Base-by-base conservation (phyloP, 2,329 filamentous ascomycete genomes). In the Pyricularia sp. region DNA sequence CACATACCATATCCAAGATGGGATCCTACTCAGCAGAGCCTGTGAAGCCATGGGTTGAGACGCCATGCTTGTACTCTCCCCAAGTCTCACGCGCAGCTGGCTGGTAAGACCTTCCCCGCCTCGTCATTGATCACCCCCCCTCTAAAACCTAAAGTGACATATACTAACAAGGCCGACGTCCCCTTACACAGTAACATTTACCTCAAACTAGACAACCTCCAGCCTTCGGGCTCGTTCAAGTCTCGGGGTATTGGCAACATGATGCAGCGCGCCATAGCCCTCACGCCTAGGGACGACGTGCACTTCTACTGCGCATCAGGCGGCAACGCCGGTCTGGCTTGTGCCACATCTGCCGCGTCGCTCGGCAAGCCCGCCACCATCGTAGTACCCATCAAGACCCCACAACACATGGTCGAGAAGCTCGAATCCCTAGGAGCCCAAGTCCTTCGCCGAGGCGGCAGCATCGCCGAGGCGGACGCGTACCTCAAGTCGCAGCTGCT, bases 171-270 rank as follows among this genome's bases (percentile, higher is more conserved):
- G 12, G 13, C 22, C 6, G 5, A 3, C 28, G 12, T 30, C 1
- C 31, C 24, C 57, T 13, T 26, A 7, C n/a, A 30, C 67, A 81
- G 89, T 79, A 86, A 88, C 77, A 84, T 94, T 76, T 90, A 88
- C 74, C 85, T 94, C 71, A 94, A 94, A 75, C 84, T 93, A 66
- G 90, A 94, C 70, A 89, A 88, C 71, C 81, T 90, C 65, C 91
- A 96, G 74, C 91, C 90, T 8, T 88, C 88, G 8, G 89, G 89
- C 68, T 92, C 89, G 19, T 96, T 94, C 84, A 93, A 94, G 75
- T 92, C 89, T 59, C 82, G 84, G 70, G 89, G 88, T 65, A 85
- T 93, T 69, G 89, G 89, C 70, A 84, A 90, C 75, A 83, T 88
- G 71, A 85, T 91, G 73, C 80, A 86, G 64, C 78, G 79, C 67